Percentiles rank a stretch among this genome's conserved stretches.
Conservation (phyloP, 2,329 filamentous ascomycete species). For the Apiospora pterosperma region DNA sequence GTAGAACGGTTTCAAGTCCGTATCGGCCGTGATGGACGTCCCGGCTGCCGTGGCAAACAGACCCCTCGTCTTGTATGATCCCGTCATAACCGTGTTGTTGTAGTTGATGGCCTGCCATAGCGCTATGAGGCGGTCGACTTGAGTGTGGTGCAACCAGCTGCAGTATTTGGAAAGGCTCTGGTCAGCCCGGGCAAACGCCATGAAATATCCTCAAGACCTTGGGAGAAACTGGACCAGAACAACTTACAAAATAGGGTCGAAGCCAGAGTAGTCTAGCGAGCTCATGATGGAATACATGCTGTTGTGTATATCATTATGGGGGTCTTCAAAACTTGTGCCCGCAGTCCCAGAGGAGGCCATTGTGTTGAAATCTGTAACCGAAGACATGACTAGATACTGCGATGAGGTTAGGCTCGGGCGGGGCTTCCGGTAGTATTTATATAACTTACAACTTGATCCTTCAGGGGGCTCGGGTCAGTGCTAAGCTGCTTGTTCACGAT, state of each 20-base stretch:
- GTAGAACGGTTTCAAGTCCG: constrained; percentile 49
- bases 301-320: constrained; percentile 41
- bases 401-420: background rate
- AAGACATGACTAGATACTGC: constrained; percentile 41
- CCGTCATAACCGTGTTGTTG: constrained; percentile 17
- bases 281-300: constrained; percentile 31
- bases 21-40: constrained; percentile 36
- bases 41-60: constrained; percentile 39
- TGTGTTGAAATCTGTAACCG: constrained; percentile 31
- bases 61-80: constrained; percentile 23
- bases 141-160: constrained; percentile 50
- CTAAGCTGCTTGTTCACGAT: constrained; percentile 34
- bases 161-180: background rate
- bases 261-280: constrained; percentile 36
- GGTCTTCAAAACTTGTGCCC: constrained; percentile 39
- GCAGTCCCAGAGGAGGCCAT: constrained; percentile 37
- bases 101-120: constrained; percentile 42
- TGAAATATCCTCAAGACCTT: background rate
- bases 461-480: constrained; percentile 26
- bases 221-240: background rate
- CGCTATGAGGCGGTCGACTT: constrained; percentile 59
- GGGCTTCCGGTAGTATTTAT: background rate
- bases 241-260: constrained; percentile 45
- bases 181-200: background rate
- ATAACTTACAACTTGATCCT: constrained; percentile 36